phyloP scores from a whole-genome alignment of 140 eudicot species.

The Senecio squalidus region DNA sequence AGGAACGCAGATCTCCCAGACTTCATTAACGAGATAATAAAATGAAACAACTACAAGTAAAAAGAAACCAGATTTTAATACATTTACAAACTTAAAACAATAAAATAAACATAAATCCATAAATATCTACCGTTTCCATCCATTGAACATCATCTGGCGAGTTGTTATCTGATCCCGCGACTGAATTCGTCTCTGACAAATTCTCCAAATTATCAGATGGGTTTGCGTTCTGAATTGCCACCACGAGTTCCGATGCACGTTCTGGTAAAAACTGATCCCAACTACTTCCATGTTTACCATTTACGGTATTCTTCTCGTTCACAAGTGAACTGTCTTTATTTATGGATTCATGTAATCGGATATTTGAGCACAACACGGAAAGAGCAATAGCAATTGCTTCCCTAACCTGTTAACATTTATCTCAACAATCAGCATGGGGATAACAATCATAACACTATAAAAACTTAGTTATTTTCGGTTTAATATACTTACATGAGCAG shows the following conservation, averaged over 20 bases:
- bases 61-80: constrained; percentile 1
- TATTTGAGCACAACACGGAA: constrained; percentile 88
- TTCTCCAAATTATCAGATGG: constrained; percentile 56
- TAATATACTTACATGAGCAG: constrained; percentile 73
- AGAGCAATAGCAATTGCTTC: constrained; percentile 91
- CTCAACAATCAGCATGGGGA: not conserved
- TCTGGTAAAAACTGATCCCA: constrained; percentile 60
- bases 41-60: constrained; percentile 72
- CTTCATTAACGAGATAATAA: constrained; percentile 70
- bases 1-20: constrained; percentile 88
- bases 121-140: constrained; percentile 88
- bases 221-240: constrained; percentile 56
- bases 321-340: constrained; percentile 18
- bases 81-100: not conserved
- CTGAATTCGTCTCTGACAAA: constrained; percentile 26
- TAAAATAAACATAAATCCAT: not conserved
- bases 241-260: constrained; percentile 67
- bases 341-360: constrained; percentile 54
- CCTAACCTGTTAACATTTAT: constrained; percentile 62
- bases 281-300: constrained; percentile 26
- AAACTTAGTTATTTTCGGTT: not conserved
- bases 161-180: constrained; percentile 46
- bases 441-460: too few relatives aligned
- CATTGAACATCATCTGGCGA: constrained; percentile 81
- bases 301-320: constrained; percentile 21